These are phyloP conservation scores for Acer campestre DNA, from an alignment of 345 rosid species.

Conservation along the genomic window DNA sequence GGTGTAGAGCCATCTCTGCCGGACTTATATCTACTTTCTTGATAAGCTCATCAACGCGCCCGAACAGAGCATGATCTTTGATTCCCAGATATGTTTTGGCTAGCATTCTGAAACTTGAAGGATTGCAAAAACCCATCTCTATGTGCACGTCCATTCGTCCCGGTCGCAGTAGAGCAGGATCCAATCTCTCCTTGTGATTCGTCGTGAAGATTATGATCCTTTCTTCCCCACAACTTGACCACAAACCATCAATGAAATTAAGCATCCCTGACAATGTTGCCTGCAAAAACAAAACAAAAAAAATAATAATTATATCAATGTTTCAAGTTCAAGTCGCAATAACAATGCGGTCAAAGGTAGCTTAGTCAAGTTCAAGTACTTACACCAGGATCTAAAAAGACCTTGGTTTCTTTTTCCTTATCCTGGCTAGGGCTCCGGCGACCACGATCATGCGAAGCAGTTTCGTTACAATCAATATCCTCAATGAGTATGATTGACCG, in stretches of 20 bases:
- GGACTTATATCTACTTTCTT: slow-evolving; percentile 7
- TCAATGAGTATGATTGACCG: slow-evolving; percentile 4
- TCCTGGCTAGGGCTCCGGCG: neutral
- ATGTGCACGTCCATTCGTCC: slow-evolving; percentile 28
- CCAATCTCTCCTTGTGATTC: slow-evolving; percentile 24
- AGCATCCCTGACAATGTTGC: slow-evolving; percentile 29
- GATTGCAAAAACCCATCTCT: slow-evolving; percentile 25
- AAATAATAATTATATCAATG: neutral
- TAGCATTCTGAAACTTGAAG: slow-evolving; percentile 15
- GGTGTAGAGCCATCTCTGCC: slow-evolving; percentile 41
- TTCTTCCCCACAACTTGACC: slow-evolving; percentile 32
- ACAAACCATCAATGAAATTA: slow-evolving; percentile 32
- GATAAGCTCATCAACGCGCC: slow-evolving; percentile 12
- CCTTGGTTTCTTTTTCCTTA: neutral
- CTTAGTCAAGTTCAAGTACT: neutral
- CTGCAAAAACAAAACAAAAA: neutral
- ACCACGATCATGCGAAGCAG: slow-evolving; percentile 1
- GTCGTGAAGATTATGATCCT: slow-evolving; percentile 32
- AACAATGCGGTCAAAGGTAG: neutral
- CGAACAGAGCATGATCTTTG: slow-evolving; percentile 8
- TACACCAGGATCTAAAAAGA: slow-evolving; percentile 22
- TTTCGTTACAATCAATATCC: slow-evolving; percentile 4
- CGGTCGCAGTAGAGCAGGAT: slow-evolving; percentile 25
- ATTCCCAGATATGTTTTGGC: slow-evolving; percentile 20
- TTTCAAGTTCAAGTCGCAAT: neutral